Percentiles rank a stretch among this genome's conserved stretches.
These are phyloP conservation scores for Paracoccidioides lutzii DNA, from an alignment of 2,329 filamentous ascomycete species.

Conservation along the genomic window DNA sequence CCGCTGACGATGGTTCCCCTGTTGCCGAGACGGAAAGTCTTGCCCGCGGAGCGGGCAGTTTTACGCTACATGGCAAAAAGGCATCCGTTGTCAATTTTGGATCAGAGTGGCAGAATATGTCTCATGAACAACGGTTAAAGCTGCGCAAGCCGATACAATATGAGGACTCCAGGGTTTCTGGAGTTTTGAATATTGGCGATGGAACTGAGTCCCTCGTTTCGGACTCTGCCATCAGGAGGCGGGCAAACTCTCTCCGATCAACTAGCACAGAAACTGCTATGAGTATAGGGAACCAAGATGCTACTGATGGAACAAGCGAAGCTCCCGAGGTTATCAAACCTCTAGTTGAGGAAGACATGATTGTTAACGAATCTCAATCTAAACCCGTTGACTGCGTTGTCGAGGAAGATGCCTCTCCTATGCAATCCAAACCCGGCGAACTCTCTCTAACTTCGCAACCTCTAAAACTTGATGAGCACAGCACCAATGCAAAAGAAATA, in stretches of 20 bases:
- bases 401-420: background rate
- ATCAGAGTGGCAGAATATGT: constrained; percentile 70
- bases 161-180: constrained; percentile 26
- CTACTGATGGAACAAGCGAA: constrained; percentile 1
- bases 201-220: constrained; percentile 19
- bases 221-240: constrained; percentile 27
- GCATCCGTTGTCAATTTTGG: constrained; percentile 95
- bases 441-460: background rate
- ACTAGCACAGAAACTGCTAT: constrained; percentile 53
- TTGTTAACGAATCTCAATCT: background rate
- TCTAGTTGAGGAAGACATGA: background rate
- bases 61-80: constrained; percentile 96
- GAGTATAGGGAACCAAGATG: constrained; percentile 30
- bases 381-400: background rate
- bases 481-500: background rate
- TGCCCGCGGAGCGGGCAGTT: constrained; percentile 68
- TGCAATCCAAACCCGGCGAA: background rate
- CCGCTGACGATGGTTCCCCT: constrained; percentile 38
- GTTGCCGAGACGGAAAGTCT: constrained; percentile 52
- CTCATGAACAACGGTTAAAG: constrained; percentile 58
- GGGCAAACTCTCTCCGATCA: constrained; percentile 51
- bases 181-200: constrained; percentile 18
- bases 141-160: constrained; percentile 40
- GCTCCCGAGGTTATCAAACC: background rate
- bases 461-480: background rate